phyloP scores from a whole-genome alignment of 2,329 filamentous ascomycete species.

The Botrytis medusae region DNA sequence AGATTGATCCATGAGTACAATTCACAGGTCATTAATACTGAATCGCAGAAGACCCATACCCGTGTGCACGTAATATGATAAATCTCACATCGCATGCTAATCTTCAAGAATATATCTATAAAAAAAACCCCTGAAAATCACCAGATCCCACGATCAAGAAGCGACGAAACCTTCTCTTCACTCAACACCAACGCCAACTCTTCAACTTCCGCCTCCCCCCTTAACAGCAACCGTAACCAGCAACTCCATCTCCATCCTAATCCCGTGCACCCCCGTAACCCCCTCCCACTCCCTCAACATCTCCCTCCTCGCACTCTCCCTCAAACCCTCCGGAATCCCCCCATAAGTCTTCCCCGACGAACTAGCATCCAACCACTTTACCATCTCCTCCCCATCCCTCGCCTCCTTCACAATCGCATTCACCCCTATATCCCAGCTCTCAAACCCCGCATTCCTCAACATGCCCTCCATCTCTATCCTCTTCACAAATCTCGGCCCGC shows the following conservation, averaged over 20 bases:
- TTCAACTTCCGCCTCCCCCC: not conserved
- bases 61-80: not conserved
- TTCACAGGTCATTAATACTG: not conserved
- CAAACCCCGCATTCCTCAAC: slow-evolving; percentile 17
- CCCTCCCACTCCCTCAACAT: slow-evolving; percentile 25
- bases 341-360: slow-evolving; percentile 25
- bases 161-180: not conserved
- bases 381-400: slow-evolving; percentile 21
- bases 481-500: slow-evolving; percentile 19
- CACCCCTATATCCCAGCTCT: slow-evolving; percentile 7
- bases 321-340: slow-evolving; percentile 19
- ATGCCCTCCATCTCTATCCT: slow-evolving; percentile 7
- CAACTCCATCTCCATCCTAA: slow-evolving; percentile 26
- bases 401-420: slow-evolving; percentile 23
- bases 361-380: slow-evolving; percentile 24
- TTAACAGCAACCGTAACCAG: slow-evolving; percentile 25
- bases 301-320: slow-evolving; percentile 21
- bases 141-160: not conserved
- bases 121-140: not conserved
- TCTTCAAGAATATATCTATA: not conserved
- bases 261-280: slow-evolving; percentile 17
- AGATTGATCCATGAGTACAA: not conserved
- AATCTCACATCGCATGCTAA: not conserved
- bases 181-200: not conserved
- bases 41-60: not conserved